Base-by-base conservation (phyloP, 768 basidiomycete genomes). In the Sistotremastrum suecicum region DNA sequence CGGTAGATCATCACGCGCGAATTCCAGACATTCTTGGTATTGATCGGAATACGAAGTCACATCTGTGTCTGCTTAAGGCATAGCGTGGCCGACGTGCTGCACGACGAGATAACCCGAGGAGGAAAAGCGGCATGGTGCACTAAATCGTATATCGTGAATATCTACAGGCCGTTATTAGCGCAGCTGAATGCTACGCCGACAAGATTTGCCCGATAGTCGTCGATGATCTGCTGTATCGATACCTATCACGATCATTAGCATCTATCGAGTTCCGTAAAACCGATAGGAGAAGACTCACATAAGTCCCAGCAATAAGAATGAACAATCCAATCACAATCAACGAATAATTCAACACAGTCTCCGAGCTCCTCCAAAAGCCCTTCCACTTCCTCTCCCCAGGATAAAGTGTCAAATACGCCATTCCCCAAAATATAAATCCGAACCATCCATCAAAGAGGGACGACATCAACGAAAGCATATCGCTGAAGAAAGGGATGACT, bases 361-460 rank as follows among this genome's bases (percentile, higher is more conserved):
- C 66, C 4, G 56, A 34, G 8, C 54, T 56, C 32, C 62, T 55
- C 43, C 57, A 48, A 2, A 46, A 41, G 9, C 63, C 60, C n/a
- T 51, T 51, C 67, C 67, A 69, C 47, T 56, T 61, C 45, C 47
- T 43, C 33, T 53, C 51, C 3, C 63, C 60, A 1, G 66, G 66
- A 49, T 66, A 55, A n/a, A 69, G 52, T 7, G 60, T 53, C 1
- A 69, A 50, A 53, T 68, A 69, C 8, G 66, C 65, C 63, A 68
- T 65, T 6, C 61, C 66, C 66, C 67, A 69, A 57, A 67, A 68
- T 20, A 68, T 66, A 51, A 66, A 69, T 2, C 67, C 63, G 48
- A 62, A 66, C 61, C 60, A 64, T 6, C 60, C 55, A 45, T 58
- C 66, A 48, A 69, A 69, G n/a, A 67, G 52, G 9, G 64, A 65